phyloP scores from a whole-genome alignment of 108 stramenopile species.

The Cyclotella kingstonii region DNA sequence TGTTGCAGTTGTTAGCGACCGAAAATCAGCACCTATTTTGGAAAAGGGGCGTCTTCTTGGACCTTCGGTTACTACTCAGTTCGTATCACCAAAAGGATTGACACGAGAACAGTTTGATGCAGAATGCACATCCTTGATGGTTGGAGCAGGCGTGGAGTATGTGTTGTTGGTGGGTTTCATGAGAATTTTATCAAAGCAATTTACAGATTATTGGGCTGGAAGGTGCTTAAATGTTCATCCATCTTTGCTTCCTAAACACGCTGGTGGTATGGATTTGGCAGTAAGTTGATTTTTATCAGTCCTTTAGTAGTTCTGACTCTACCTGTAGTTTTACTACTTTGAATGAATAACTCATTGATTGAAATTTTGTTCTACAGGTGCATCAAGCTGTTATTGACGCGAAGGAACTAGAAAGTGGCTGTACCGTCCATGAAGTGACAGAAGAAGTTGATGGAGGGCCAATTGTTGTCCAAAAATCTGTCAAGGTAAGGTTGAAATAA shows the following conservation, averaged over 20 bases:
- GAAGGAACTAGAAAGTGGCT: conserved; percentile 89
- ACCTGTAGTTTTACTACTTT: not conserved
- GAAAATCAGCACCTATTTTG: conserved; percentile 74
- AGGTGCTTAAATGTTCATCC: conserved; percentile 99
- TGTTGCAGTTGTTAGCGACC: conserved; percentile 92
- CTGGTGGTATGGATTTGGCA: conserved; percentile 97
- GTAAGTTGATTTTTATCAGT: conserved; percentile 18
- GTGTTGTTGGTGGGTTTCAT: conserved; percentile 98
- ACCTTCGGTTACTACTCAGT: conserved; percentile 78
- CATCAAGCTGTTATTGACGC: conserved; percentile 97
- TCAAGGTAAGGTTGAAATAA: conserved; percentile 27
- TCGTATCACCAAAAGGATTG: conserved; percentile 76
- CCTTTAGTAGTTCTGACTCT: not conserved
- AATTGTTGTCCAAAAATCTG: conserved; percentile 88
- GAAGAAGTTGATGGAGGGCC: conserved; percentile 98
- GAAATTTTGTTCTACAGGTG: conserved; percentile 51
- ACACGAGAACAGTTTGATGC: conserved; percentile 91
- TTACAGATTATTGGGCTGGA: conserved; percentile 87
- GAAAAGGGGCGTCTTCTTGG: conserved; percentile 88
- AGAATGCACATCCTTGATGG: conserved; percentile 86
- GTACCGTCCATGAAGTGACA: conserved; percentile 97
- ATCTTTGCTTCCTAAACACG: conserved; percentile 96
- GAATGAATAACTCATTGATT: too few relatives aligned
- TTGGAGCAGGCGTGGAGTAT: conserved; percentile 89
- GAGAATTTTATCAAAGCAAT: conserved; percentile 91